Conservation (phyloP, 129 eudicot genomes). For the Cynara cardunculus region DNA sequence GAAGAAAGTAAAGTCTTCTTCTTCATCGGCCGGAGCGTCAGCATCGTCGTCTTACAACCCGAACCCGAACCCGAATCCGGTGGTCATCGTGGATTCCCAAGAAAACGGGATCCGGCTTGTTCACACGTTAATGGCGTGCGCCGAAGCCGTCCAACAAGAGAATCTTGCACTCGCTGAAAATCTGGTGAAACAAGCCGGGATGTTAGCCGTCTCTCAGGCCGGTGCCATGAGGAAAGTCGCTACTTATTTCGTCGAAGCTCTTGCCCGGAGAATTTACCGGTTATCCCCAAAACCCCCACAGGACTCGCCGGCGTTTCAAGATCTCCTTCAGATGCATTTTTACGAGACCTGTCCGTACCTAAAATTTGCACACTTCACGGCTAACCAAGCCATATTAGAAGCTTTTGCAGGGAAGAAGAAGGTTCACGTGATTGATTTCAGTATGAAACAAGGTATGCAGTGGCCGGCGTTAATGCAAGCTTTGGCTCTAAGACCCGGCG, state of each 20-base stretch:
- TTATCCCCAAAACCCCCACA: slow-evolving; percentile 36
- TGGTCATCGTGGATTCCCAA: slow-evolving; percentile 66
- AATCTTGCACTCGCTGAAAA: slow-evolving; percentile 52
- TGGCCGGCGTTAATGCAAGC: slow-evolving; percentile 96
- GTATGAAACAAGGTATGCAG: slow-evolving; percentile 88
- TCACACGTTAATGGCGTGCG: slow-evolving; percentile 84
- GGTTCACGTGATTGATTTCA: slow-evolving; percentile 83
- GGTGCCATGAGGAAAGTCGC: slow-evolving; percentile 91
- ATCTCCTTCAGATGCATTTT: slow-evolving; percentile 66
- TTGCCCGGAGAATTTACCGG: slow-evolving; percentile 59
- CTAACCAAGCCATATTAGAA: slow-evolving; percentile 87
- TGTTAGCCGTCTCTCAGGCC: slow-evolving; percentile 61
- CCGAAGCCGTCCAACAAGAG: slow-evolving; percentile 71
- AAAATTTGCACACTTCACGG: slow-evolving; percentile 89
- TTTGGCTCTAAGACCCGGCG: slow-evolving; percentile 62
- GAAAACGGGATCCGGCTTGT: slow-evolving; percentile 76
- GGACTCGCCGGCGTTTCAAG: slow-evolving; percentile 49
- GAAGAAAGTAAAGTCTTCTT: slow-evolving; percentile 31
- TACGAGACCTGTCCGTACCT: slow-evolving; percentile 82
- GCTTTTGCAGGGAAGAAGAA: slow-evolving; percentile 50
- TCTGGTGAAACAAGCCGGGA: slow-evolving; percentile 61
- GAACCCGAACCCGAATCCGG: slow-evolving; percentile 29
- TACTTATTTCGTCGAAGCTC: slow-evolving; percentile 77
- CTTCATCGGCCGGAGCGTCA: slow-evolving; percentile 7
- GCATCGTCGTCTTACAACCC: not conserved